These are phyloP conservation scores for Castanea mollissima DNA, from an alignment of 306 rosid species.

Conservation along the genomic window DNA sequence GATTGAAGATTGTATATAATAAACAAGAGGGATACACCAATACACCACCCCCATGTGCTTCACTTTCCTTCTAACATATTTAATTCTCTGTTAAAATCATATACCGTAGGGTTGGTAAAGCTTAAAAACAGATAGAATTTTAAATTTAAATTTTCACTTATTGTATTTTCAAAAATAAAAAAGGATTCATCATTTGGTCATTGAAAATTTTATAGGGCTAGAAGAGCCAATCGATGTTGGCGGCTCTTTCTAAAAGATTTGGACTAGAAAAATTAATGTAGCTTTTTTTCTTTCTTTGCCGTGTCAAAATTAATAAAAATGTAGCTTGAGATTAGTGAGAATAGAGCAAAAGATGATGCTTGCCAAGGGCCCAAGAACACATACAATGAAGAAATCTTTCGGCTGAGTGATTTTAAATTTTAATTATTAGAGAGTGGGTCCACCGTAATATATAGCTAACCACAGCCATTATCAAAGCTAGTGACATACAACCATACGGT, in stretches of 20 bases:
- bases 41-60: slow-evolving; percentile 62
- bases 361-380: not conserved
- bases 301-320: not conserved
- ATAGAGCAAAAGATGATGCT: slow-evolving; percentile 26
- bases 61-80: slow-evolving; percentile 31
- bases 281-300: too few species aligned
- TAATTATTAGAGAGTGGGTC: not conserved
- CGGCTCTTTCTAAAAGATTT: slow-evolving; percentile 5
- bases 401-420: slow-evolving; percentile 1
- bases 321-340: slow-evolving; percentile 18
- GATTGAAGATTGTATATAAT: slow-evolving; percentile 13
- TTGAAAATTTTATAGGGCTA: slow-evolving; percentile 9
- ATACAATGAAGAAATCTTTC: slow-evolving; percentile 17
- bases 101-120: slow-evolving; percentile 31
- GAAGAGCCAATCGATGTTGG: slow-evolving; percentile 26
- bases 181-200: slow-evolving; percentile 24
- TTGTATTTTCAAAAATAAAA: slow-evolving; percentile 24
- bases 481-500: not conserved
- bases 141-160: slow-evolving; percentile 27
- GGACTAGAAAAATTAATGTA: slow-evolving; percentile 1
- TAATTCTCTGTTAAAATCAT: slow-evolving; percentile 9
- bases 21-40: slow-evolving; percentile 38
- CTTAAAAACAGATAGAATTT: slow-evolving; percentile 21
- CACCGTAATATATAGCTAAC: not conserved
- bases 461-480: slow-evolving; percentile 17